Evolutionary conservation across 1,139 yeast genomes (phyloP), one percentile per base, ranked within the genome.

Genomic region (Candida dubliniensis): DNA sequence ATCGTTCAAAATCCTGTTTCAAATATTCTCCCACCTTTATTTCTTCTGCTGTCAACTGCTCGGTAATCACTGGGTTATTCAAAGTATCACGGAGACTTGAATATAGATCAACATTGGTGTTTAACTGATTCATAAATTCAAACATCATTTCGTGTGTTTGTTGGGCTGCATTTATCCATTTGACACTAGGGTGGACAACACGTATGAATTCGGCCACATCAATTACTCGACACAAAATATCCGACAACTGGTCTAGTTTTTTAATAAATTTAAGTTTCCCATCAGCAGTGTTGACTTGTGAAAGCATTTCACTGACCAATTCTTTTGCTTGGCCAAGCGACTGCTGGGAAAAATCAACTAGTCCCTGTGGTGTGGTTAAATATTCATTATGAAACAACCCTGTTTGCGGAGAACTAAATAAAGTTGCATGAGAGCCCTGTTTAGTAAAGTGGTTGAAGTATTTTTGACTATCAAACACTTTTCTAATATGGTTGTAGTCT

Each of bases 171-270:
- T 74, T 74, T 3, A 85, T 76, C 76, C 88, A 89, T 34, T 72
- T 67, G 41, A 71, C 71, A 50, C 84, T 78, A 0, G 98, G 97
- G 61, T 93, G 98, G 1, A 85, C 82, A 40, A 90, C 91, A 43
- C 99, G 73, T 25, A 95, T 81, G 64, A 93, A 93, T 54, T 93
- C 99, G 25, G 96, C 95, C 44, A 91, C 79, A 62, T 93, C 99
- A 36, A 93, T 91, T 8, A 89, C 98, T 48, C 96, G 79, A 61
- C 99, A 93, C 36, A 93, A 66, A 15, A 87, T 78, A 61, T 93
- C 99, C 56, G 96, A 87, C 36, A 95, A 68, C 52, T 90, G 82
- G 61, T 93, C 99, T 48, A 93, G 67, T 43, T 82, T 81, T 42
- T 81, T 59, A 43, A 93, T 80, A 48, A 81, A 87, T 11, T 70